Evolutionary conservation across 1,284 basidiomycete species (phyloP).

Genomic region (Melampsora americana): DNA sequence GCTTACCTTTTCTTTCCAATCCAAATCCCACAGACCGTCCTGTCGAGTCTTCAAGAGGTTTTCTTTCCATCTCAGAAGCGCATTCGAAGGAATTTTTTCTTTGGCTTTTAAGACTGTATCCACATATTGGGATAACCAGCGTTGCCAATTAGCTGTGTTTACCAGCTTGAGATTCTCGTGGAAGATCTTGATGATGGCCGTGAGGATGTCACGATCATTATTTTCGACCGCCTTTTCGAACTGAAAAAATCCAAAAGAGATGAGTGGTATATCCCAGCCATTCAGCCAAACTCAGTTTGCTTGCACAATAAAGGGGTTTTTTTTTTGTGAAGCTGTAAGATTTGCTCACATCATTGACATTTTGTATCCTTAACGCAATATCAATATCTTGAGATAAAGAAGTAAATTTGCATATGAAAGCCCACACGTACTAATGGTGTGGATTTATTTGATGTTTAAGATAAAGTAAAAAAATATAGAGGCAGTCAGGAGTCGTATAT

Average conservation of each 20-base stretch:
- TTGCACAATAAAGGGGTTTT: not conserved
- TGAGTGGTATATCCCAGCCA: not conserved
- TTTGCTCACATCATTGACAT: conserved; percentile 25
- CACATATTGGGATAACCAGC: conserved; percentile 27
- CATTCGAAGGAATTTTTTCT: conserved; percentile 3
- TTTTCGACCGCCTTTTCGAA: conserved; percentile 37
- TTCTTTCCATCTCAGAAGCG: conserved; percentile 38
- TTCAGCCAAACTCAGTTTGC: not conserved
- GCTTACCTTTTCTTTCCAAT: conserved; percentile 43
- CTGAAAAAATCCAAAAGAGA: conserved; percentile 13
- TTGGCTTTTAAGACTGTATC: conserved; percentile 33
- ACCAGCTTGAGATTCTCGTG: conserved; percentile 41
- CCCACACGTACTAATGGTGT: conserved; percentile 30
- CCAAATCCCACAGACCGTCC: conserved; percentile 41
- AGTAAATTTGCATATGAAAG: conserved; percentile 40
- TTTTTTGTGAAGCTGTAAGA: not conserved
- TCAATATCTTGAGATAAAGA: conserved; percentile 35
- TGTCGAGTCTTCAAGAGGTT: conserved; percentile 26
- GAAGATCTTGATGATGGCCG: conserved; percentile 28
- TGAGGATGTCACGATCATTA: conserved; percentile 25
- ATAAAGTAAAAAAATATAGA: not conserved
- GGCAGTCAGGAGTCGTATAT: not conserved
- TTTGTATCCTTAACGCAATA: conserved; percentile 26
- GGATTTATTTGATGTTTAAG: not conserved
- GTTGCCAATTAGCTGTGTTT: conserved; percentile 10